Base-by-base conservation (phyloP, 371 early-diverging fungal species). In the Saksenaea vasiformis region DNA sequence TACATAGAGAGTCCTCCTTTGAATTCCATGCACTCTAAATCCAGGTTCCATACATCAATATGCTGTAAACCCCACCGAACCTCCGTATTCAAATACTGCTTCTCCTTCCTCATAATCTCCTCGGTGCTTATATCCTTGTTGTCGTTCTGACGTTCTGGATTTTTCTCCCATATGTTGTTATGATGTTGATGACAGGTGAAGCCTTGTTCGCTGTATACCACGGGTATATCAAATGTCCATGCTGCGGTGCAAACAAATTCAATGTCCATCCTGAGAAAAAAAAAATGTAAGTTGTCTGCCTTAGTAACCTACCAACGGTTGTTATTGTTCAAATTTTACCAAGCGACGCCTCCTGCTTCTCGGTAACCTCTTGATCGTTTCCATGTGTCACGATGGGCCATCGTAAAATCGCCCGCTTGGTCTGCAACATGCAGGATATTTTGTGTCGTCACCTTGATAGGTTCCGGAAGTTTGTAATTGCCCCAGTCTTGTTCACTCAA, bases 301-400 rank as follows among this genome's bases (percentile, higher is more conserved):
- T 31, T 17, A 27, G 36, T 58, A n/a, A 27, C 17, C 11, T 4
- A 34, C 13, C 27, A 17, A 36, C 31, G 7, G 31, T 31, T 2
- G 7, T 31, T n/a, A n/a, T n/a, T n/a, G n/a, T 31, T 31, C 31
- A 34, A 15, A 38, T n/a, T 34, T 64, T 64, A 74, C 80, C 80
- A 80, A 14, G 80, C 77, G n/a, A 76, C 72, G 36, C 77, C 80
- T 14, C 77, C 80, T 1, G 71, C 54, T 62, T 80, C 80, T 37
- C 80, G 66, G 41, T 80, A 80, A 11, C 77, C 80, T 44, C 68
- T 59, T 17, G 63, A 65, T 1, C 58, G 38, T 26, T 71, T 74
- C 80, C 80, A 80, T 9, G 80, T 80, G 61, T 77, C 77, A 47
- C 77, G 64, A 44, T 80, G 80, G 5, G 80, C 80, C 66, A 80